Base-by-base conservation (phyloP, 1,284 basidiomycete genomes). In the Ceratobasidium theobromae region DNA sequence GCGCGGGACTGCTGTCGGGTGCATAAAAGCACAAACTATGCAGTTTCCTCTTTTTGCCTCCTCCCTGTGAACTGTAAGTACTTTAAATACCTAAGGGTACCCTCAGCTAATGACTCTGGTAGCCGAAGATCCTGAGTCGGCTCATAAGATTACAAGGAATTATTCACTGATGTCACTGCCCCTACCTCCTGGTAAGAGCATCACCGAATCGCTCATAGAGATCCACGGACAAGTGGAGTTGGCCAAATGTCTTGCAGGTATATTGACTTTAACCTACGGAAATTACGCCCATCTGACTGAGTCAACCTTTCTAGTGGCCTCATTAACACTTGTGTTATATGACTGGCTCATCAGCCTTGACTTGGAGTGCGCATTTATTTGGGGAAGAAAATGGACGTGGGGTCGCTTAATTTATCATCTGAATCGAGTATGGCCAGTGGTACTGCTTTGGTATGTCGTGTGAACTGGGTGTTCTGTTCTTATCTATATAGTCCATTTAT, bases 391-490 rank as follows among this genome's bases (percentile, higher is more conserved):
- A 16, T 38, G 35, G 35, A 8, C 35, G 16, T 8, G 35, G 16
- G 35, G 35, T 38, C 35, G 35, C 16, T 8, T 38, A 8, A 38
- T 38, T 8, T 38, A 38, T 16, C 35, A 38, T 38, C 8, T 38
- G 23, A 49, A 62, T n/a, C 57, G 57, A n/a, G n/a, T 62, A 8
- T 62, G 57, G 57, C 46, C 57, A 11, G 38, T 62, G 28, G 21
- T 38, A 14, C 3, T 62, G n/a, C 35, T 62, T 23, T 21, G 45
- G 57, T 62, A n/a, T 4, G 57, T 60, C 25, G 35, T n/a, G 3
- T 27, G 12, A 8, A 45, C 45, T 58, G 55, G 3, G n/a, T 35
- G 6, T 23, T 11, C 9, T 30, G 4, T 14, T 25, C 4, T 16
- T 30, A 1, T 27, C 8, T 30, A 12, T 54, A 21, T 6, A 6